Base-by-base conservation (phyloP, 2,329 filamentous ascomycete species). In the Beauveria caledonica region DNA sequence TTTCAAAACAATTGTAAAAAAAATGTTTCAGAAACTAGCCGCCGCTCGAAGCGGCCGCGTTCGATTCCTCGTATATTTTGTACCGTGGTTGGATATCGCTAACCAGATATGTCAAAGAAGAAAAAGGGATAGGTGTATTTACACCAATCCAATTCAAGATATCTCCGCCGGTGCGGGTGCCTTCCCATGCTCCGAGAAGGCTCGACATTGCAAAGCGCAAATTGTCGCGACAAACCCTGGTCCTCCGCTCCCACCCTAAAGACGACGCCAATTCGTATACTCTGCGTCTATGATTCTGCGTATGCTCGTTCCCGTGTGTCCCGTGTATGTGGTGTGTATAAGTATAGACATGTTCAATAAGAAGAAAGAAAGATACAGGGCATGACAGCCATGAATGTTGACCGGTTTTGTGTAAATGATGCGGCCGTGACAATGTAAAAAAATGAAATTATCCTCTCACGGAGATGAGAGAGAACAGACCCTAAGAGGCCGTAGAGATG, bases 321-420 rank as follows among this genome's bases (percentile, higher is more conserved):
- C 53, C 53, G 40, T 56, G 27, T 56, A 56, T 49, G 29, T 58
- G 23, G 40, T 40, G n/a, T 33, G n/a, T 46, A 39, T n/a, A 48
- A 49, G 33, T 27, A 58, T 40, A 25, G 21, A 48, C 39, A 48
- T 49, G 54, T 58, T 58, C 44, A 58, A 57, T 15, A 25, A n/a
- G 33, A 45, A 58, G 5, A 58, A 33, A 25, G 29, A 52, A 49
- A 40, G 5, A 57, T n/a, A 42, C 29, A 27, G 19, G 29, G 44
- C 54, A 25, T 58, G 27, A 39, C 40, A 42, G 45, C 54, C 54
- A 56, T 44, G 15, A 33, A 44, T 33, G 5, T 40, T 49, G 54
- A 58, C 54, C 54, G 54, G 4, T 49, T 58, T 48, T 49, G 54
- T 49, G 29, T 49, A 58, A 58, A 40, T 58, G 54, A 49, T 46